Evolutionary conservation across 2,329 filamentous ascomycete genomes (phyloP).

Genomic region (Trichoderma gracile): DNA sequence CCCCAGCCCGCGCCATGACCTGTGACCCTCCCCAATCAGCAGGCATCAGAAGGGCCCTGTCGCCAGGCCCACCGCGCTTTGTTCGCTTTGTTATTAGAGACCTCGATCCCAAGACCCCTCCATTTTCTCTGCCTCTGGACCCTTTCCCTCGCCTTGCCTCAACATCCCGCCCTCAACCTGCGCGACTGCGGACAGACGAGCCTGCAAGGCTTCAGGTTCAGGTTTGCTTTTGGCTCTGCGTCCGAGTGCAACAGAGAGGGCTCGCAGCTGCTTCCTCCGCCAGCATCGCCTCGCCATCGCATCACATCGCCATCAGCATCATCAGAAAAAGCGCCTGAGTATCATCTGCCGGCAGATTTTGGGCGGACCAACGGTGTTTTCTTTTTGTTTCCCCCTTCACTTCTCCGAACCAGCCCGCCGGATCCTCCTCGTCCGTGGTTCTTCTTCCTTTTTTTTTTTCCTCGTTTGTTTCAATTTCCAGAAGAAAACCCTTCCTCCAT

Average conservation of each 20-base stretch:
- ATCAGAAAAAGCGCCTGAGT: neutral
- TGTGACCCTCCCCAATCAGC: conserved; percentile 26
- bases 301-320: neutral
- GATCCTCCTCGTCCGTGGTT: neutral
- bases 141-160: conserved; percentile 26
- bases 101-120: conserved; percentile 27
- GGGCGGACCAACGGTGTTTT: conserved; percentile 8
- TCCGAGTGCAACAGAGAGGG: neutral
- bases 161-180: conserved; percentile 19
- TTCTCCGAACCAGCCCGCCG: conserved; percentile 1
- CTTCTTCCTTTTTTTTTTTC: conserved; percentile 8
- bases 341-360: conserved; percentile 22
- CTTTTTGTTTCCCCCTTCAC: conserved; percentile 10
- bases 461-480: neutral
- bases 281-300: neutral
- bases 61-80: conserved; percentile 14
- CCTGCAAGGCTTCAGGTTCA: conserved; percentile 17
- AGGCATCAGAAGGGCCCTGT: conserved; percentile 23
- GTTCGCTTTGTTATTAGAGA: conserved; percentile 27
- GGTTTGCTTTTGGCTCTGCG: no score
- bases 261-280: neutral
- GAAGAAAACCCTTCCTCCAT: no score
- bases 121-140: conserved; percentile 25
- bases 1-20: conserved; percentile 20
- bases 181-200: conserved; percentile 19